Evolutionary conservation across 2,329 filamentous ascomycete genomes (phyloP).

Genomic region (Aspergillus costaricaensis): DNA sequence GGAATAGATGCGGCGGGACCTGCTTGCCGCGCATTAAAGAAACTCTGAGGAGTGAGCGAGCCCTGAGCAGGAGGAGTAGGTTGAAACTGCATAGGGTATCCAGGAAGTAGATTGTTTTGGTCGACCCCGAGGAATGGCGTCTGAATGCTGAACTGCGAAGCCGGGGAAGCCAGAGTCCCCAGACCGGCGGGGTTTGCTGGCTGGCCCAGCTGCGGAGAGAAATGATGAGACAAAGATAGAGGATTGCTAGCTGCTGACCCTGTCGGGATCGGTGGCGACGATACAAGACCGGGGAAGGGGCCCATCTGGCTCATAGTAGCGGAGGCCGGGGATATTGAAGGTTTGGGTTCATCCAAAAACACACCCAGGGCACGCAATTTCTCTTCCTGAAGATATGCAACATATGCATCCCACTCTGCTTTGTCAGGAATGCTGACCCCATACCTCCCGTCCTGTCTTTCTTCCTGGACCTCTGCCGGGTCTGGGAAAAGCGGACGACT

Average conservation of each 20-base stretch:
- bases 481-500: constrained; percentile 49
- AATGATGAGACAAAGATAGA: constrained; percentile 60
- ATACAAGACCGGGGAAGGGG: constrained; percentile 72
- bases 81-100: constrained; percentile 67
- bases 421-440: constrained; percentile 48
- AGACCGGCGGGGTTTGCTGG: constrained; percentile 64
- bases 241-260: constrained; percentile 75
- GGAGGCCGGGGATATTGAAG: constrained; percentile 67
- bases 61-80: constrained; percentile 58
- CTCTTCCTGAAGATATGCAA: constrained; percentile 80
- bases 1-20: constrained; percentile 61
- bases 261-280: constrained; percentile 80
- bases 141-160: constrained; percentile 63
- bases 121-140: constrained; percentile 62
- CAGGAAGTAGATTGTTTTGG: constrained; percentile 58
- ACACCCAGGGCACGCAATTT: constrained; percentile 92
- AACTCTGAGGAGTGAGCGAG: constrained; percentile 46
- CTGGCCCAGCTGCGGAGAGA: constrained; percentile 62
- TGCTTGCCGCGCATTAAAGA: constrained; percentile 42
- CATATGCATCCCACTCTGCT: constrained; percentile 73
- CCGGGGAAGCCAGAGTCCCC: constrained; percentile 70
- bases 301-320: constrained; percentile 68
- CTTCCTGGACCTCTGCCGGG: constrained; percentile 38
- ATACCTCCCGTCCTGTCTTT: constrained; percentile 35
- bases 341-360: constrained; percentile 71